These are phyloP conservation scores for Beauveria pseudobassiana DNA, from an alignment of 2,329 filamentous ascomycete species.

Conservation along the genomic window DNA sequence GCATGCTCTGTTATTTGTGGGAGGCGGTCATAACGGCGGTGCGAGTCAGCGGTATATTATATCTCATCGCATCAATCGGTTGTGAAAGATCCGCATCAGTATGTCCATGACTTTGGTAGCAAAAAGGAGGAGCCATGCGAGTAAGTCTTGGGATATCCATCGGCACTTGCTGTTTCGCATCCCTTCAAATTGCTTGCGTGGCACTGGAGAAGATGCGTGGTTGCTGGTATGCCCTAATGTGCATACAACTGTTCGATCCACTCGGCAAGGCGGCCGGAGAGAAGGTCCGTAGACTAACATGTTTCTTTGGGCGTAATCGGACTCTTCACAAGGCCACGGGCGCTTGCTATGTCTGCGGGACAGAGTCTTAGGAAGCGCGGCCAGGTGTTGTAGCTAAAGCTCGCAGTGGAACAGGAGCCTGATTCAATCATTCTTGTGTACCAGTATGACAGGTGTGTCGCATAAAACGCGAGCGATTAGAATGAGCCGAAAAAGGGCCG, in stretches of 20 bases:
- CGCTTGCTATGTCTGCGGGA: too few relatives aligned
- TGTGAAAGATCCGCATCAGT: background rate
- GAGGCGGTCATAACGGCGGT: background rate
- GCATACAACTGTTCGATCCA: background rate
- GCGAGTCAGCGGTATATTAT: background rate
- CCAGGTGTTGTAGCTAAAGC: too few relatives aligned
- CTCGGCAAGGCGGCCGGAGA: constrained; percentile 6
- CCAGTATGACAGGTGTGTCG: background rate
- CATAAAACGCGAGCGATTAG: background rate
- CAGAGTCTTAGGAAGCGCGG: background rate
- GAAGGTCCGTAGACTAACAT: background rate
- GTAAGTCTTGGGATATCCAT: background rate
- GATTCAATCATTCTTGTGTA: background rate
- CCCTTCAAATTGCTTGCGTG: background rate
- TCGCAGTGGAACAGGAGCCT: background rate
- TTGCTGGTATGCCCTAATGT: background rate
- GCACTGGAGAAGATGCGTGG: background rate
- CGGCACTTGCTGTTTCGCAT: background rate
- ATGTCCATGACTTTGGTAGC: background rate
- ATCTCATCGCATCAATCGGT: background rate
- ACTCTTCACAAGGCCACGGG: too few relatives aligned
- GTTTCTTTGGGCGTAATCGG: background rate
- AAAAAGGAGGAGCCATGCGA: background rate
- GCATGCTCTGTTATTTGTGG: background rate
- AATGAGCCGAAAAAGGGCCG: constrained; percentile 6